These are phyloP conservation scores for Hamigera avellanea DNA, from an alignment of 495 filamentous ascomycete genomes.

Conservation along the genomic window DNA sequence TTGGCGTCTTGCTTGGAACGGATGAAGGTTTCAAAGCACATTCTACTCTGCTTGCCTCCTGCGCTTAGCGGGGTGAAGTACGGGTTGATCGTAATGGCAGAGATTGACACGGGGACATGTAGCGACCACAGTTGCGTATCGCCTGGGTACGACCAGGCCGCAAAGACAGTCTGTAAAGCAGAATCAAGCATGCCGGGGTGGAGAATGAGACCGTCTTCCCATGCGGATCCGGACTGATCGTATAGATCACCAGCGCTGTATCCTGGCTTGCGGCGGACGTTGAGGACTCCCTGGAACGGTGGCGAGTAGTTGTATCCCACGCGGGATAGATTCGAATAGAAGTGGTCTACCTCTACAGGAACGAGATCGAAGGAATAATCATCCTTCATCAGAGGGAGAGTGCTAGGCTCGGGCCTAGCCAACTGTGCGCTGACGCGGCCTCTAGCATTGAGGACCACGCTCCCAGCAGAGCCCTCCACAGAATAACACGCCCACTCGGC, in stretches of 20 bases:
- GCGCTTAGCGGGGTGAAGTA: not conserved
- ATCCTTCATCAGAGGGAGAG: not conserved
- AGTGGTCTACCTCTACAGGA: not conserved
- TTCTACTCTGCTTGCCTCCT: not conserved
- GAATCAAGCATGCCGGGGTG: conserved; percentile 3
- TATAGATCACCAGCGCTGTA: not conserved
- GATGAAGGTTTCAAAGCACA: not conserved
- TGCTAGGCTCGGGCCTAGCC: not conserved
- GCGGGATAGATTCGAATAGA: not conserved
- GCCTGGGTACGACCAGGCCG: conserved; percentile 1
- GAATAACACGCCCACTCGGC: not conserved
- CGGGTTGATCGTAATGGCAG: conserved; percentile 1
- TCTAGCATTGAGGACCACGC: not conserved
- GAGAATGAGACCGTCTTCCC: not conserved
- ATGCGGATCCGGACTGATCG: not conserved
- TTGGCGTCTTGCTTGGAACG: not conserved
- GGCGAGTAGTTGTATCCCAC: not conserved
- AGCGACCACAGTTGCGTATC: conserved; percentile 2
- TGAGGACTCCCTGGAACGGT: not conserved
- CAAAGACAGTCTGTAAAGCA: conserved; percentile 2
- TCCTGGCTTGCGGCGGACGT: conserved; percentile 1
- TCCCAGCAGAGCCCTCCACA: not conserved
- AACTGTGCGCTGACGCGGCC: not conserved
- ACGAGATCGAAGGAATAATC: not conserved
- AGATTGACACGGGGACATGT: conserved; percentile 1